phyloP scores from a whole-genome alignment of 2,329 filamentous ascomycete species.

The Monosporascus sp. region DNA sequence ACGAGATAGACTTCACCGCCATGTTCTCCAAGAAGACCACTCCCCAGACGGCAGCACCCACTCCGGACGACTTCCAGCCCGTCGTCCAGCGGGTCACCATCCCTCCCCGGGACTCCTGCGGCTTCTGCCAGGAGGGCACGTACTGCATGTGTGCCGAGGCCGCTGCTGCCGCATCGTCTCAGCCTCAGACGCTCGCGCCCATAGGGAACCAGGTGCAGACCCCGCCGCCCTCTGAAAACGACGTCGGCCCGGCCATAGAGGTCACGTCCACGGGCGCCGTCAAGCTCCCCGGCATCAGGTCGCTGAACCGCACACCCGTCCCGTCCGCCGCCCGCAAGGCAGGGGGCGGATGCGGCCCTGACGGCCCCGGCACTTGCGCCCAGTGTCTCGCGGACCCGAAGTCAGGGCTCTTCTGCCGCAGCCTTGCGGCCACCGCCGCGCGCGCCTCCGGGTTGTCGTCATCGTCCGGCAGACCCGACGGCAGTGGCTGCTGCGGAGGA shows the following conservation, averaged over 20 bases:
- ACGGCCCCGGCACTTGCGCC: slow-evolving; percentile 71
- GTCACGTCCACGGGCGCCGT: slow-evolving; percentile 55
- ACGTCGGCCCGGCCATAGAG: slow-evolving; percentile 52
- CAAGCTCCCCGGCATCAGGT: slow-evolving; percentile 47
- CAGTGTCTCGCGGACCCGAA: slow-evolving; percentile 74
- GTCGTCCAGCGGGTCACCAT: slow-evolving; percentile 25
- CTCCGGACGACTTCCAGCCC: slow-evolving; percentile 22
- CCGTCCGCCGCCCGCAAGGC: slow-evolving; percentile 14
- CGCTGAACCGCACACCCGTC: slow-evolving; percentile 24
- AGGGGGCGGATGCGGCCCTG: slow-evolving; percentile 49
- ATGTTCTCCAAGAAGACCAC: slow-evolving; percentile 50
- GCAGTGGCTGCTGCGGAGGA: slow-evolving; percentile 52
- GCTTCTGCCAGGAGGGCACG: slow-evolving; percentile 77
- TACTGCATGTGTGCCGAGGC: slow-evolving; percentile 75
- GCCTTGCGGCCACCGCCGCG: slow-evolving; percentile 62
- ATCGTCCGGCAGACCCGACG: not conserved
- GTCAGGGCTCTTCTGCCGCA: slow-evolving; percentile 77
- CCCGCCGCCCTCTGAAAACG: slow-evolving; percentile 56
- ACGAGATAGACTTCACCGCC: slow-evolving; percentile 71
- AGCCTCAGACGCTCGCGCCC: slow-evolving; percentile 32
- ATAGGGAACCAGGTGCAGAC: slow-evolving; percentile 47
- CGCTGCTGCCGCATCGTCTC: slow-evolving; percentile 30
- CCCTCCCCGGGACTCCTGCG: slow-evolving; percentile 62
- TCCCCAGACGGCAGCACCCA: slow-evolving; percentile 20
- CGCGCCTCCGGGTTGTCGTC: slow-evolving; percentile 26